phyloP scores from a whole-genome alignment of 768 basidiomycete genomes.

The Russula virescens region DNA sequence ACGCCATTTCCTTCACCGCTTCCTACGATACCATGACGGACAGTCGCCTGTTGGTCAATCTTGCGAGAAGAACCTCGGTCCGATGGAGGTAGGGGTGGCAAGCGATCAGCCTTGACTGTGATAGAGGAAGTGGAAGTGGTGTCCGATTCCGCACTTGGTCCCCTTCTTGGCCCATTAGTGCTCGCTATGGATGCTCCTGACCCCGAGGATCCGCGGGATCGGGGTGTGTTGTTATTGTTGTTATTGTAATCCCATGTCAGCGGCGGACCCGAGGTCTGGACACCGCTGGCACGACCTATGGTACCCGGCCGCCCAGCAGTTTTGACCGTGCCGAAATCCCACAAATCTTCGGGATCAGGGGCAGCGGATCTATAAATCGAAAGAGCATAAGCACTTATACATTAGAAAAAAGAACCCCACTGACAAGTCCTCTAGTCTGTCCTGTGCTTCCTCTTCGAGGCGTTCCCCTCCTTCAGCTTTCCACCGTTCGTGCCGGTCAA shows the following conservation, averaged over 20 bases:
- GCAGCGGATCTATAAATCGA: conserved; percentile 40
- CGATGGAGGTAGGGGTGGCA: conserved; percentile 48
- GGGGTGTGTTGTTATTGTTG: conserved; percentile 35
- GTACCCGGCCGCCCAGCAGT: conserved; percentile 50
- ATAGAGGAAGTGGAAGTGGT: conserved; percentile 35
- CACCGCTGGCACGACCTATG: conserved; percentile 59
- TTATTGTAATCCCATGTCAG: conserved; percentile 79
- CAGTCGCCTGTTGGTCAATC: conserved; percentile 59
- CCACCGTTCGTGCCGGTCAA: conserved; percentile 93
- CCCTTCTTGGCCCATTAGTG: conserved; percentile 28
- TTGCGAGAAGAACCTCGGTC: conserved; percentile 32
- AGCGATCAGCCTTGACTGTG: conserved; percentile 45
- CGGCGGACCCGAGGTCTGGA: conserved; percentile 58
- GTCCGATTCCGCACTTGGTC: conserved; percentile 29
- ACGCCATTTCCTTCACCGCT: conserved; percentile 31
- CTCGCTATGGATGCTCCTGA: conserved; percentile 35
- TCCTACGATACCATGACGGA: conserved; percentile 42
- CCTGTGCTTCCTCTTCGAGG: conserved; percentile 63
- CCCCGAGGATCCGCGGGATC: conserved; percentile 34
- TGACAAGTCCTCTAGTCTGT: conserved; percentile 58
- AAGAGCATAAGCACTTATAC: neutral
- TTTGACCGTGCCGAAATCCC: conserved; percentile 97
- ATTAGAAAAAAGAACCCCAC: conserved; percentile 27
- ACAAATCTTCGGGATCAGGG: conserved; percentile 74
- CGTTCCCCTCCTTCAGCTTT: conserved; percentile 81